Evolutionary conservation across 768 basidiomycete species (phyloP).

Genomic region (Mrakia blollopis): DNA sequence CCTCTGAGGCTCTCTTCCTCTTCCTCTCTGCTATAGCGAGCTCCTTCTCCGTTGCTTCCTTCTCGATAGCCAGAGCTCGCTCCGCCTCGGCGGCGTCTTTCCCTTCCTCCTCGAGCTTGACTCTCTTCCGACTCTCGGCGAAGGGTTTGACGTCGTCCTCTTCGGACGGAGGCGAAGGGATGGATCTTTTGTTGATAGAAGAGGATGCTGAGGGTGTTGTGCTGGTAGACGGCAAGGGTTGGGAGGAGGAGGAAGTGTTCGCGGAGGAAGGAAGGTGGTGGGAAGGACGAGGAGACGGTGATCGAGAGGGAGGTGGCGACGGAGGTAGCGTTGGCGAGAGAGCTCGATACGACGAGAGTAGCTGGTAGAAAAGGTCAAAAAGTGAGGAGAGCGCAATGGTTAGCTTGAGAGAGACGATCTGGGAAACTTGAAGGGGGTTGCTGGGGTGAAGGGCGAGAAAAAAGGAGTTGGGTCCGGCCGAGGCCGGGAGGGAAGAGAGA

Average conservation of each 20-base stretch:
- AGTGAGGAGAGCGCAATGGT: background rate
- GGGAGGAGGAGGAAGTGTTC: background rate
- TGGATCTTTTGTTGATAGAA: constrained; percentile 3
- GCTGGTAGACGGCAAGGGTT: background rate
- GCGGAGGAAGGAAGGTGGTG: background rate
- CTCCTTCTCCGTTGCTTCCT: background rate
- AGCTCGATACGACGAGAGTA: constrained; percentile 22
- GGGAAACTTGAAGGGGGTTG: background rate
- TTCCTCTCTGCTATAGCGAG: background rate
- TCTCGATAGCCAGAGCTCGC: background rate
- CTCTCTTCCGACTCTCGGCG: constrained; percentile 13
- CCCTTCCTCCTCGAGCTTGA: background rate
- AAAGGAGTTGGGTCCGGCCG: constrained; percentile 1
- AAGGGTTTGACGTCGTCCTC: constrained; percentile 4
- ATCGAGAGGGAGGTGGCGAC: constrained; percentile 32
- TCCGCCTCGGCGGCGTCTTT: background rate
- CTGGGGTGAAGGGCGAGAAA: background rate
- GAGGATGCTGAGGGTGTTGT: background rate
- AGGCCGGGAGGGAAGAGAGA: constrained; percentile 8
- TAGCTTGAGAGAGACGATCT: background rate
- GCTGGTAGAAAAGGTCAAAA: background rate
- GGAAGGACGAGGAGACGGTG: constrained; percentile 27
- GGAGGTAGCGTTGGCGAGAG: constrained; percentile 29
- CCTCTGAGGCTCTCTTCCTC: constrained; percentile 2
- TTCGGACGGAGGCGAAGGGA: constrained; percentile 28